Base-by-base conservation (phyloP, 805 yeast genomes). In the Saturnispora kantuleensis region DNA sequence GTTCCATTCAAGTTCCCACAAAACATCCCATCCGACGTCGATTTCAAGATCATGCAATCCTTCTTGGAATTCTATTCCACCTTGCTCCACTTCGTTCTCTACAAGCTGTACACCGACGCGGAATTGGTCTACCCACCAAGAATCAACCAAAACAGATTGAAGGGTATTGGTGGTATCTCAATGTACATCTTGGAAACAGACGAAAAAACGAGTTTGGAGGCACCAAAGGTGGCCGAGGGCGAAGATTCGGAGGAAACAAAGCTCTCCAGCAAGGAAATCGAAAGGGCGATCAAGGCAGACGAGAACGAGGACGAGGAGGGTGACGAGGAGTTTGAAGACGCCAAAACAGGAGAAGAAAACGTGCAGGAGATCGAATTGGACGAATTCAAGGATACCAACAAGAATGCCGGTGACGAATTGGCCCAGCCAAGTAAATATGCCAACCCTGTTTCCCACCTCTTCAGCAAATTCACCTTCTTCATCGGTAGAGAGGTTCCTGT, bases 1-100 rank as follows among this genome's bases (percentile, higher is more conserved):
- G 95, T 87, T 39, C 98, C 98, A 18, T 93, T 82, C 75, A 93
- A 88, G 65, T 93, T 89, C 70, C 96, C 98, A 15, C 95, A 90
- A 64, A 84, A 84, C 64, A 83, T 93, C 54, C 97, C 98, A 39
- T 67, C 82, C 38, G 97, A 93, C 64, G 80, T 93, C 48, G 98
- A 93, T 67, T 90, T 93, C 71, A 77, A 93, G 65, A 87, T 93
- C 69, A 93, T 93, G 98, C 72, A 87, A 58, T 90, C 97, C 1
- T 93, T 93, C 67, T 74, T 93, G 59, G 98, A 93, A 67, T 89
- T 93, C 66, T 93, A 93, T 68, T 81, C 96, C 15, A 90, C 97
- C 21, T 68, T 93, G 55, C 66, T 89, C 58, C 95, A 88, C 59
- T 93, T 93, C 60, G 89, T 83, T 17, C 70, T 90, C 45, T 93